Conservation (phyloP, 768 basidiomycete genomes). For the Chalciporus pseudorubinellus region DNA sequence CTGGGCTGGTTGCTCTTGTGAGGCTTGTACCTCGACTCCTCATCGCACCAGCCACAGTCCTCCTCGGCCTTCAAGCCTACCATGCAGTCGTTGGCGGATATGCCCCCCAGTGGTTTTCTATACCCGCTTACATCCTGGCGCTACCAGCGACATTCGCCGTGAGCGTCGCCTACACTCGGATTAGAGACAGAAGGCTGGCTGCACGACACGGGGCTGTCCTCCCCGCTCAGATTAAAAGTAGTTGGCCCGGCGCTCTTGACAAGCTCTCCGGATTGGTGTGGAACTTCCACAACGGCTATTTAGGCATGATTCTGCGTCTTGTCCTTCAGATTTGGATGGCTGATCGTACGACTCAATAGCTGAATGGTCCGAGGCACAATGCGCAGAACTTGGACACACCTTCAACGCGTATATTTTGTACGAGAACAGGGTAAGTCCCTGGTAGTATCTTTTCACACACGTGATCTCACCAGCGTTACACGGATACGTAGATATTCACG, state of each 20-base stretch:
- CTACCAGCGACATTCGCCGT: slow-evolving; percentile 22
- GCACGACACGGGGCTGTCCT: slow-evolving; percentile 45
- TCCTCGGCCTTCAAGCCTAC: slow-evolving; percentile 13
- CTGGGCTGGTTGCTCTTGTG: slow-evolving; percentile 33
- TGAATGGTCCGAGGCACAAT: slow-evolving; percentile 12
- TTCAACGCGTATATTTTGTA: slow-evolving; percentile 20
- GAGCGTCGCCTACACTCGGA: slow-evolving; percentile 40
- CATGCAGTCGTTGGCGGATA: neutral
- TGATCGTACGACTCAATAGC: slow-evolving; percentile 5
- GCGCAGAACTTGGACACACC: slow-evolving; percentile 23
- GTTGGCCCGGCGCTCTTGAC: slow-evolving; percentile 46
- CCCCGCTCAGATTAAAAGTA: slow-evolving; percentile 39
- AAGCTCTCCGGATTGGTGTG: slow-evolving; percentile 38
- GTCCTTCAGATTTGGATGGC: neutral
- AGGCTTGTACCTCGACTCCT: slow-evolving; percentile 29
- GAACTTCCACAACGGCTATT: slow-evolving; percentile 45
- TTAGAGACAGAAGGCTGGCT: slow-evolving; percentile 44
- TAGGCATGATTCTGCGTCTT: slow-evolving; percentile 33
- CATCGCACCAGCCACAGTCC: slow-evolving; percentile 17
- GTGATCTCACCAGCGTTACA: too few relatives aligned
- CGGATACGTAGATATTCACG: slow-evolving; percentile 33
- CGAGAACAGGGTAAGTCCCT: slow-evolving; percentile 25
- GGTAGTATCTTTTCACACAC: neutral
- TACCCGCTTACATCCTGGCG: slow-evolving; percentile 21
- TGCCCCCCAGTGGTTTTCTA: slow-evolving; percentile 11